A percentile compares a stretch with the other conserved stretches of the same genome.
Conservation (phyloP, 1,284 basidiomycete genomes). For the Malassezia caprae region DNA sequence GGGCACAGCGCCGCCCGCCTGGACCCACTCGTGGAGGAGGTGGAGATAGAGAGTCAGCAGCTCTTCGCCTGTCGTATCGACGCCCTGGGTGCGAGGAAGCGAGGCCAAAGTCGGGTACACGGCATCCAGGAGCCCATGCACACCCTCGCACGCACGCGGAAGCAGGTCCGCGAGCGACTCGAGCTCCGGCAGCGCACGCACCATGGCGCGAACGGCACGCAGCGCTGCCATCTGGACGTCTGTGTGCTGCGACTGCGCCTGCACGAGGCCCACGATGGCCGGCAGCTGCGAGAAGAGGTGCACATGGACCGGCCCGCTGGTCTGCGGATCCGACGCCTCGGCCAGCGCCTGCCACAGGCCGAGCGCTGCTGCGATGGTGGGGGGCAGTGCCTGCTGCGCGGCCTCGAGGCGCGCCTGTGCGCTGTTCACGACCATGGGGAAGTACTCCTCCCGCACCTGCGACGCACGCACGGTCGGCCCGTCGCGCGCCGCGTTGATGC, state of each 20-base stretch:
- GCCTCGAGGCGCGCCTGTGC: constrained; percentile 10
- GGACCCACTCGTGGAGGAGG: neutral
- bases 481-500: constrained; percentile 30
- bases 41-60: neutral
- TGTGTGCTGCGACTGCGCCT: neutral
- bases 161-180: neutral
- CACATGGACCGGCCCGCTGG: constrained; percentile 2
- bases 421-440: constrained; percentile 20
- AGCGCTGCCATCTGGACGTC: constrained; percentile 9
- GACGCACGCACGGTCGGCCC: constrained; percentile 1
- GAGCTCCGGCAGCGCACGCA: constrained; percentile 8
- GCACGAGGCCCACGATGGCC: neutral
- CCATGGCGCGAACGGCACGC: constrained; percentile 17
- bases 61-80: neutral
- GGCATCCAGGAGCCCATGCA: neutral
- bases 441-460: constrained; percentile 15
- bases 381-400: constrained; percentile 1
- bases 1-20: neutral
- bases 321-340: constrained; percentile 4
- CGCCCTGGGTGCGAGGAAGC: neutral
- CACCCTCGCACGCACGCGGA: neutral
- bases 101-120: neutral
- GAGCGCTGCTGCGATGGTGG: constrained; percentile 6
- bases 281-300: constrained; percentile 8
- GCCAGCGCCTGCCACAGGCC: constrained; percentile 3